Conservation (phyloP, 352 stramenopile species). For the Phytophthora cryptogea region DNA sequence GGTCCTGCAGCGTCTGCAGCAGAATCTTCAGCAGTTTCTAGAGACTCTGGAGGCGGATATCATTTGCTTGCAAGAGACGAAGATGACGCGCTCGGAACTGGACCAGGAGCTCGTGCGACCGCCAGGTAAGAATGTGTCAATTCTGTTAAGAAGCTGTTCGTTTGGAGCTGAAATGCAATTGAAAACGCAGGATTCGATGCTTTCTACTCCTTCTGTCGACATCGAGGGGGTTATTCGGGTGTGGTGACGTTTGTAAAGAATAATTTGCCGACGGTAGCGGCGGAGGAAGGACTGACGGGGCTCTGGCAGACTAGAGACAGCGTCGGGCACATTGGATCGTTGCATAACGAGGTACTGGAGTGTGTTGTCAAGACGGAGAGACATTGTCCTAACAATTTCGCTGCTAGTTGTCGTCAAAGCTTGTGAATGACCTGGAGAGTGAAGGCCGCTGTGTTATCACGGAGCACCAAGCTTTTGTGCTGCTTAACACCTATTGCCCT, state of each 20-base stretch:
- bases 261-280: constrained; percentile 52
- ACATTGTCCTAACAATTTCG: background rate
- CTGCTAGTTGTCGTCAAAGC: constrained; percentile 52
- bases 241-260: constrained; percentile 76
- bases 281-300: constrained; percentile 77
- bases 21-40: constrained; percentile 57
- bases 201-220: constrained; percentile 82
- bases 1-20: constrained; percentile 63
- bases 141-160: background rate
- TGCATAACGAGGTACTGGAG: constrained; percentile 48
- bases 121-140: constrained; percentile 30
- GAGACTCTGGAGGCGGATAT: constrained; percentile 66
- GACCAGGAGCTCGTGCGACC: constrained; percentile 78
- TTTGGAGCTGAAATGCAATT: constrained; percentile 12
- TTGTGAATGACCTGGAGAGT: constrained; percentile 65
- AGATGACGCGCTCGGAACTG: constrained; percentile 82
- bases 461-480: constrained; percentile 86
- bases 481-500: constrained; percentile 91
- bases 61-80: constrained; percentile 88
- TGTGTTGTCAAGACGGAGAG: background rate
- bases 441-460: constrained; percentile 89
- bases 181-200: constrained; percentile 65
- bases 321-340: constrained; percentile 56
- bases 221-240: constrained; percentile 75
- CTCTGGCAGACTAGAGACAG: constrained; percentile 57